Evolutionary conservation across 768 basidiomycete species (phyloP).

Genomic region (Boletus subparvulus): DNA sequence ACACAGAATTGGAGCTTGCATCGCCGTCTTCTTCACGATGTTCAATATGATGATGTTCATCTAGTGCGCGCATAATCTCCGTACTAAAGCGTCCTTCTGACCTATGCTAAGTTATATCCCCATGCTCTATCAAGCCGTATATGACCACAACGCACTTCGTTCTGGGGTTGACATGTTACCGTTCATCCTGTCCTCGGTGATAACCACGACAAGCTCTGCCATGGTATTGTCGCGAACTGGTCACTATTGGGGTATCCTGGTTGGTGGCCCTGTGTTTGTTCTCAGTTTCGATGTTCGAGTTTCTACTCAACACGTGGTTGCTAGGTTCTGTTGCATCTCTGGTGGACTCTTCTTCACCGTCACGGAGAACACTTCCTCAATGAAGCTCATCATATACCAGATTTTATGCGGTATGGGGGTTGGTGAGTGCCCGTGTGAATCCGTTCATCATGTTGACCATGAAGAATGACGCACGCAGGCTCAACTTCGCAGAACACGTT

Average conservation of each 20-base stretch:
- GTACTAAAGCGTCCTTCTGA: neutral
- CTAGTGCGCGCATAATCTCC: neutral
- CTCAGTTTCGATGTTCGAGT: neutral
- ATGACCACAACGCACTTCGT: conserved; percentile 15
- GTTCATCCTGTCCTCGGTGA: conserved; percentile 13
- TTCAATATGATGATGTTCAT: conserved; percentile 7
- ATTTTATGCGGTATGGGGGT: conserved; percentile 14
- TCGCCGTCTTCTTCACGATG: conserved; percentile 15
- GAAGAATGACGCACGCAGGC: neutral
- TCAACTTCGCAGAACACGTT: conserved; percentile 12
- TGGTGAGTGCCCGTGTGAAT: neutral
- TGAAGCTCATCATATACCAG: conserved; percentile 10
- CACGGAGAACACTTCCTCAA: conserved; percentile 6
- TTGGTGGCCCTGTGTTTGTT: conserved; percentile 13
- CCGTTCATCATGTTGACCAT: neutral
- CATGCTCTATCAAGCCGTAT: conserved; percentile 21
- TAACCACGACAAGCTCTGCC: conserved; percentile 7
- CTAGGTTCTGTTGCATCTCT: conserved; percentile 12
- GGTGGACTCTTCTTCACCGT: conserved; percentile 13
- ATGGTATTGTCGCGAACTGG: conserved; percentile 10
- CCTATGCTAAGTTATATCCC: conserved; percentile 14
- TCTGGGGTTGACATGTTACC: conserved; percentile 26
- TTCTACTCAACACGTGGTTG: neutral
- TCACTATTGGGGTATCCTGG: conserved; percentile 16
- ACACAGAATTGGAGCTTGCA: conserved; percentile 7